Evolutionary conservation across 2,329 filamentous ascomycete species (phyloP), one percentile per base, ranked within the genome.

Genomic region (Epichloe bromicola): DNA sequence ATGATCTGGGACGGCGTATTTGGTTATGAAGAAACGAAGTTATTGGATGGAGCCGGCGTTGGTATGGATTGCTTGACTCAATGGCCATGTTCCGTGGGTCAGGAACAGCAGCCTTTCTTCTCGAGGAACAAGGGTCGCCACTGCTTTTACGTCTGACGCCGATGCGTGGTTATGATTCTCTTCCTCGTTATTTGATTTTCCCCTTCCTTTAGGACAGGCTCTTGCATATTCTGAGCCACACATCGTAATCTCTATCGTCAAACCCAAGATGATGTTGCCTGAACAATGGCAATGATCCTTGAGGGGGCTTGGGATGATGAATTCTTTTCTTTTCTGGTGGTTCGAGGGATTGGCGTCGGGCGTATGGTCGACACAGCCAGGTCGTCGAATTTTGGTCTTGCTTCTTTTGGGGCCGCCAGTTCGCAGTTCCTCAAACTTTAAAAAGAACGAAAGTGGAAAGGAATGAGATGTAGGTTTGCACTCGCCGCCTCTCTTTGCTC

Each of bases 31-130:
- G 52, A 52, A 48, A 53, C 52, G 52, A 55, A 41, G 50, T 50
- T 48, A 51, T 46, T 48, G 50, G 54, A 54, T 44, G 55, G 50
- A 49, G 52, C 44, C 23, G 55, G 55, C 55, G 53, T 56, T 55
- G 51, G 51, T 42, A 48, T 45, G 42, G 41, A 50, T 43, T 34
- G 26, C 45, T 43, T n/a, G 42, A 47, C 38, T 43, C 41, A 30
- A 19, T 4, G n/a, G 17, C 39, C 41, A 44, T 19, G 40, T 40
- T 20, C 44, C 33, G 15, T 20, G 48, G 33, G n/a, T 20, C n/a
- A 49, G 12, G 33, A 49, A 5, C 14, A 5, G 20, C 33, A 30
- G 39, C 2, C 14, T 34, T 19, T 26, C 15, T 23, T 19, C 14
- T 49, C 12, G 47, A 49, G 23, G 30, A 30, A 8, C 10, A n/a